phyloP scores from a whole-genome alignment of 345 rosid species.

The Garcia nutans region DNA sequence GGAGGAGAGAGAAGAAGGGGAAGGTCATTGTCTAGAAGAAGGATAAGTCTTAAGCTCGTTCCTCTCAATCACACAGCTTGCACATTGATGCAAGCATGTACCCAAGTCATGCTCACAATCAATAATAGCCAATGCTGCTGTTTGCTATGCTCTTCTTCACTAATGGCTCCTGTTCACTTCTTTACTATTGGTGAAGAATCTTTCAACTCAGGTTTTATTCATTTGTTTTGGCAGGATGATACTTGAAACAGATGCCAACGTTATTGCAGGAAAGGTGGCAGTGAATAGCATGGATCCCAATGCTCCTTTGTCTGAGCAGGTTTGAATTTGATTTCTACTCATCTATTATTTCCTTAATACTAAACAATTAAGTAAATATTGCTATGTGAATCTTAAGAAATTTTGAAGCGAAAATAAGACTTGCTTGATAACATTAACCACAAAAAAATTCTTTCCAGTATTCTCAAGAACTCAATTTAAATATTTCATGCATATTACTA shows the following conservation, averaged over 20 bases:
- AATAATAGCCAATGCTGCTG: too few relatives aligned
- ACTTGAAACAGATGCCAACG: conserved; percentile 78
- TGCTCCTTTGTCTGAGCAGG: conserved; percentile 90
- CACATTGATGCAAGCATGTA: not conserved
- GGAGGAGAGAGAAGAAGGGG: too few relatives aligned
- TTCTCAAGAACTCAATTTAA: not conserved
- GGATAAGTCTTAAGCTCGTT: not conserved
- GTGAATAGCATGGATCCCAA: conserved; percentile 68
- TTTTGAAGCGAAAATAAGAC: not conserved
- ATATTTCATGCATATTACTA: too few relatives aligned
- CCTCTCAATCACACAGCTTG: not conserved
- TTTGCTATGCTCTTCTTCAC: not conserved
- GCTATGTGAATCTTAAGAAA: not conserved
- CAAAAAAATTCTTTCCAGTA: not conserved
- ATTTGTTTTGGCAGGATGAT: conserved; percentile 52
- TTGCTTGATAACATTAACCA: not conserved
- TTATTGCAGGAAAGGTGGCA: conserved; percentile 87
- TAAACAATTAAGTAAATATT: not conserved
- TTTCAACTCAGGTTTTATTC: not conserved
- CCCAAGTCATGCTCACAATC: not conserved
- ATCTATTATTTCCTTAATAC: not conserved
- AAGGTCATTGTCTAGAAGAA: not conserved
- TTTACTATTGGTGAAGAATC: not conserved
- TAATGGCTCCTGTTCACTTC: not conserved
- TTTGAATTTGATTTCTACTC: conserved; percentile 11